Evolutionary conservation across 495 filamentous ascomycete species (phyloP), one percentile per base, ranked within the genome.

Genomic region (Cercophora sp.): DNA sequence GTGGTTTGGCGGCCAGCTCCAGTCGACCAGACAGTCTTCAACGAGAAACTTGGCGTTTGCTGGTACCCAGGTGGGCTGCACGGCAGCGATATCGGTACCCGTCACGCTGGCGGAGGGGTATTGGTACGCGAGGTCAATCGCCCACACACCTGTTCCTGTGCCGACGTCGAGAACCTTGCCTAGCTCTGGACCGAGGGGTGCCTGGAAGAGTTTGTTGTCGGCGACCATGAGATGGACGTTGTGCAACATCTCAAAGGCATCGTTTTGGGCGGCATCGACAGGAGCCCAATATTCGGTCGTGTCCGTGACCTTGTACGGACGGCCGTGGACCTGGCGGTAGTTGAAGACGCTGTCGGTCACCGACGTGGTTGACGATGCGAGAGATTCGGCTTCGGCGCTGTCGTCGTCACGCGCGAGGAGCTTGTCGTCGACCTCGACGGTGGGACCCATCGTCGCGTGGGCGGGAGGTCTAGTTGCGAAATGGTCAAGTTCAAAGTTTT

Each of bases 21-120:
- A 86, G 10, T 67, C 69, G 5, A 69, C 70, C 34, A 71, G 68
- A 26, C 68, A 68, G 55, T 84, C 79, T 51, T 84, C 81, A 23
- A 82, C 65, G 42, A 79, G 73, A 58, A 84, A 82, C 77, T 22
- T 62, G 58, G 59, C 55, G 20, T 83, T 85, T 4, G 71, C 69
- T 0, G 78, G 71, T 5, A 70, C 61, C 60, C 65, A 69, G 2
- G 24, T 42, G 8, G 48, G 48, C 25, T 51, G 48, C 35, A 51
- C 42, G 24, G 48, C 20, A 5, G 22, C 31, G 16, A 51, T 40
- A 16, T 51, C 48, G 13, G 48, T 51, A 20, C 48, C 48, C 0
- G 16, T 51, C 20, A 51, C 48, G 0, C 18, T 15, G 24, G 48
- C 35, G 9, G 24, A 18, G 11, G 48, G 48, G 25, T 27, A 40